Conservation (phyloP, 2,329 filamentous ascomycete genomes). For the Beauveria bassiana region DNA sequence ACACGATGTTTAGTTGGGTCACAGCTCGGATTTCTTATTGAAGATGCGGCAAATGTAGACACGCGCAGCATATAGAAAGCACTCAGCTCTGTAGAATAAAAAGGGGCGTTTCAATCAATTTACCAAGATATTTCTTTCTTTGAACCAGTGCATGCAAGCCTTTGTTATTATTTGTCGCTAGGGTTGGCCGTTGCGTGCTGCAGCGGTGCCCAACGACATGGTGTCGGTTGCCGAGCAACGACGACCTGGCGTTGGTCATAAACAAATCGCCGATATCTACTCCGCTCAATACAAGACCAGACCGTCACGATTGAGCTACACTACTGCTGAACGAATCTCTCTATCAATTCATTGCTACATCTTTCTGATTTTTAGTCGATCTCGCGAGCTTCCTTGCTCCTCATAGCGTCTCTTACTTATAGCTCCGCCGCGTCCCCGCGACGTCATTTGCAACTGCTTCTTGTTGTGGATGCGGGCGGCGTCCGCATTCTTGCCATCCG, state of each 20-base stretch:
- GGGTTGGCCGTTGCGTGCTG: background rate
- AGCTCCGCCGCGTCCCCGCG: background rate
- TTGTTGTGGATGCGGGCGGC: slow-evolving; percentile 15
- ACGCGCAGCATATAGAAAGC: slow-evolving; percentile 8
- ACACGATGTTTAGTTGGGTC: slow-evolving; percentile 1
- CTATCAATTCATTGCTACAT: background rate
- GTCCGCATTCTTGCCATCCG: slow-evolving; percentile 18
- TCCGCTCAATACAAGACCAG: background rate
- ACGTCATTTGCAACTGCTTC: background rate
- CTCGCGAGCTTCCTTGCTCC: background rate
- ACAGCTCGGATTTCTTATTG: slow-evolving; percentile 1
- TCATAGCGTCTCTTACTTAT: background rate
- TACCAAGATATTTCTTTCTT: background rate
- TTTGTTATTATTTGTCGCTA: background rate
- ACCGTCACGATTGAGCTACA: background rate
- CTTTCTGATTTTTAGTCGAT: background rate
- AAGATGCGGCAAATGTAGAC: slow-evolving; percentile 7
- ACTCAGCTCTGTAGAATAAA: slow-evolving; percentile 12
- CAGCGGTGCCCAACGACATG: background rate
- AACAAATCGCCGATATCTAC: slow-evolving; percentile 3
- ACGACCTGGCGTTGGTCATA: slow-evolving; percentile 2
- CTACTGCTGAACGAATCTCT: background rate
- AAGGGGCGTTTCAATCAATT: slow-evolving; percentile 8
- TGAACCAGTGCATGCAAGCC: background rate
- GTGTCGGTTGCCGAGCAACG: slow-evolving; percentile 11